Base-by-base conservation (phyloP, 2,329 filamentous ascomycete species). In the Botryotinia convoluta region DNA sequence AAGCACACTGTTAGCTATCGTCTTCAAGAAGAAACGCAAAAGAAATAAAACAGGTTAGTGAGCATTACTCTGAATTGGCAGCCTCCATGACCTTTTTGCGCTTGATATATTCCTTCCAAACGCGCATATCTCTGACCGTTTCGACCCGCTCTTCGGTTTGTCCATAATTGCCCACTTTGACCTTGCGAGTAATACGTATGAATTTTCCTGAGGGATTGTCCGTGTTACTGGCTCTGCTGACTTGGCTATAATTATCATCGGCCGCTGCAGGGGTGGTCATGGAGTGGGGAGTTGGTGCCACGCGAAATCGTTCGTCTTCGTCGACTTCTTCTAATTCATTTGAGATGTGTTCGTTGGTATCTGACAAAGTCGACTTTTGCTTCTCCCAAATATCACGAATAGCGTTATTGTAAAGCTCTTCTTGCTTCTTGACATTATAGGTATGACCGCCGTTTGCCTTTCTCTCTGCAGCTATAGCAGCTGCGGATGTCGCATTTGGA, bases 341-440 rank as follows among this genome's bases (percentile, higher is more conserved):
- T 76, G 90, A 88, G 69, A 89, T 88, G 77, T 90, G 91, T 74
- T 94, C 91, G 64, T 91, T 87, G 1, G 85, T 85, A 73, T 96
- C 92, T 10, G 91, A 91, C 10, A 98, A 86, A 70, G 92, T 95
- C 22, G 88, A 84, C 82, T 92, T 93, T 82, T 98, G 95, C 77
- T 92, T 91, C 74, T 94, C 91, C 96, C 96, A 99, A 75, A 98
- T 98, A 74, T 93, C 90, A 72, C 91, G 89, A 77, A 99, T 98
- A 35, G 94, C 94, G 71, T 95, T 91, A 77, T 97, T 94, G 81
- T 99, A 99, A 78, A 94, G 92, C 75, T 90, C 91, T 80, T 98
- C 94, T 82, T 99, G 96, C 77, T 93, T 91, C 80, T 95, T 96
- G 74, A 99, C 96, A 76, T 99, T 99, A 85, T 99, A 99, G 78